Evolutionary conservation across 164 flowering plant species (phyloP).

Genomic region (Stephania yunnanensis): DNA sequence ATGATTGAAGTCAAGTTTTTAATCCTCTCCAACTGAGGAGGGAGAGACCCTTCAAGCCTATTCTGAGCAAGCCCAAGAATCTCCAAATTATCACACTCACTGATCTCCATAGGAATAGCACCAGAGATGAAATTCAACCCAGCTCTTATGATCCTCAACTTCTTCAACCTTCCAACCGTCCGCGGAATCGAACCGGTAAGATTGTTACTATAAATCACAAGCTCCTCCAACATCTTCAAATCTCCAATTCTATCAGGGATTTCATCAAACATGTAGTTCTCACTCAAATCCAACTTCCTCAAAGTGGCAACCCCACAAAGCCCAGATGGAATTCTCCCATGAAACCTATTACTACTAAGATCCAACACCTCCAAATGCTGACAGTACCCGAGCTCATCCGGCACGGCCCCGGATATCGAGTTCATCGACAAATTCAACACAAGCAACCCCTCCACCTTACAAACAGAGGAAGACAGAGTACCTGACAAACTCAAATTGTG

Average conservation of each 20-base stretch:
- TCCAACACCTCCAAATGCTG: slow-evolving; percentile 34
- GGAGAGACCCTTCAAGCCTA: slow-evolving; percentile 38
- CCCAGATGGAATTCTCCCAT: slow-evolving; percentile 32
- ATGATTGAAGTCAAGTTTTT: slow-evolving; percentile 36
- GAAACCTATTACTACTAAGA: slow-evolving; percentile 49
- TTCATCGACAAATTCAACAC: slow-evolving; percentile 41
- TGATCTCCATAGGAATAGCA: slow-evolving; percentile 39
- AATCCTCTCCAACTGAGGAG: slow-evolving; percentile 40
- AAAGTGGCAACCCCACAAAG: slow-evolving; percentile 28
- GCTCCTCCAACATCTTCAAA: slow-evolving; percentile 35
- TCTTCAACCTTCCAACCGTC: slow-evolving; percentile 34
- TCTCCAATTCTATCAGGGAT: slow-evolving; percentile 40
- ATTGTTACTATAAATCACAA: slow-evolving; percentile 47
- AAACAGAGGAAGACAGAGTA: slow-evolving; percentile 34
- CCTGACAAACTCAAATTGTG: slow-evolving; percentile 41
- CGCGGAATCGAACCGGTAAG: slow-evolving; percentile 44
- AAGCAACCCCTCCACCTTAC: slow-evolving; percentile 28
- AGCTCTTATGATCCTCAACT: slow-evolving; percentile 40
- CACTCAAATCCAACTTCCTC: slow-evolving; percentile 38
- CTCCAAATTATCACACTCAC: slow-evolving; percentile 41
- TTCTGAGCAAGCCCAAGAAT: slow-evolving; percentile 50
- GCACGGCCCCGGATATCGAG: slow-evolving; percentile 45
- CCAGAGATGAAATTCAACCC: slow-evolving; percentile 47
- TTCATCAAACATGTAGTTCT: slow-evolving; percentile 38
- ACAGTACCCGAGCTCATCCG: slow-evolving; percentile 29